Percentiles rank a stretch among this genome's conserved stretches.
phyloP scores from a whole-genome alignment of 2,329 filamentous ascomycete genomes.

The Beauveria asiatica region DNA sequence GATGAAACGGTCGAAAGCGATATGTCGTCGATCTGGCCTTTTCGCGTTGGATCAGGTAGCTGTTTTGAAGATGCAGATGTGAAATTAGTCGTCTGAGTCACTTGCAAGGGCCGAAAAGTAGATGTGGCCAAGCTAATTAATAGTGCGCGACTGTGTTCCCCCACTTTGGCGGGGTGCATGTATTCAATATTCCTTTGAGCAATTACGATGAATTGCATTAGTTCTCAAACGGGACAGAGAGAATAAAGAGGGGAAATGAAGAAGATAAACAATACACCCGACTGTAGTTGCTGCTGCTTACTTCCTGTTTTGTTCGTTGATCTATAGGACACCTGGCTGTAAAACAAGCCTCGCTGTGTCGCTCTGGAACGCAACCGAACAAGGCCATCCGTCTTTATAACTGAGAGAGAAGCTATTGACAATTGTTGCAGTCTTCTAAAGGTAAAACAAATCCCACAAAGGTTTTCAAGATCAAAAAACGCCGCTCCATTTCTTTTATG shows the following conservation, averaged over 20 bases:
- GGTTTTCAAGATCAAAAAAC: not conserved
- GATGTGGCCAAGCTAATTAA: not conserved
- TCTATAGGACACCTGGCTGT: too few relatives aligned
- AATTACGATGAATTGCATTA: too few relatives aligned
- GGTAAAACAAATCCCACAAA: not conserved
- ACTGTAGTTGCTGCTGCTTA: too few relatives aligned
- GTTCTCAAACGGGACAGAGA: too few relatives aligned
- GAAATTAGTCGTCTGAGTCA: slow-evolving; percentile 6
- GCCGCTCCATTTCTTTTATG: not conserved
- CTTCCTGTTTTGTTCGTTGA: too few relatives aligned
- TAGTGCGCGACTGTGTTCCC: not conserved
- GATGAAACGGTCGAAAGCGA: not conserved
- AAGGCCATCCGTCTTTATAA: not conserved
- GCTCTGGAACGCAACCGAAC: too few relatives aligned
- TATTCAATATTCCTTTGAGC: not conserved
- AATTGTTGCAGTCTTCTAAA: not conserved
- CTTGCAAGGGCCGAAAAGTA: not conserved
- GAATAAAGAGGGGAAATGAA: too few relatives aligned
- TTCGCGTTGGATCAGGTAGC: not conserved
- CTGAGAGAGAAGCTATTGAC: not conserved
- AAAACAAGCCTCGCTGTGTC: too few relatives aligned
- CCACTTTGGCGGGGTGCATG: slow-evolving; percentile 9
- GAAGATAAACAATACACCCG: too few relatives aligned
- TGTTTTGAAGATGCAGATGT: not conserved
- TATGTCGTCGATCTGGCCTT: not conserved